Base-by-base conservation (phyloP, 1,139 yeast genomes). In the Kurtzmaniella quercitrusa region DNA sequence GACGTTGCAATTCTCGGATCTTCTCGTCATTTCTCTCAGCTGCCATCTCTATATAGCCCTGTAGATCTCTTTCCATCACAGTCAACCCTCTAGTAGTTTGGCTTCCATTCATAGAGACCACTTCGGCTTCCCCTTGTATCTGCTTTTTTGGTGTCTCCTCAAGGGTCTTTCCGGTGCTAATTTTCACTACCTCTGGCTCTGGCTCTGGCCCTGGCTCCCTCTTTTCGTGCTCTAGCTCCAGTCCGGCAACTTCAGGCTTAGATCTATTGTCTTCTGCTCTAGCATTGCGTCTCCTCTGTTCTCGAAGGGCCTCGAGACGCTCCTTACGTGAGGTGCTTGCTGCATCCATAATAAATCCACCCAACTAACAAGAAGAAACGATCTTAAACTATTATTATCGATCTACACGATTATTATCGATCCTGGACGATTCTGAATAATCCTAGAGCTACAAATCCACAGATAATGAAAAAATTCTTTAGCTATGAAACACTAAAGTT, bases 11-110 rank as follows among this genome's bases (percentile, higher is more conserved):
- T 14, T 16, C 36, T 17, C 16, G 18, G 18, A 14, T 31, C 14
- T 6, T 31, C 36, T 62, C 1, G 73, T 71, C 19, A 54, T 57
- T 7, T 47, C 38, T 29, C 58, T 53, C 31, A 5, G 12, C 14
- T 9, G 75, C 76, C 43, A 53, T 50, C 21, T 54, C 51, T 27
- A 62, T 52, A 37, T 67, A 64, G 9, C 48, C 50, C 3, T 53
- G 51, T 27, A 72, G 45, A 34, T 69, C 70, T 12, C 53, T 50
- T 74, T 41, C 55, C 48, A 21, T 59, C 57, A 39, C 25, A 38
- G 27, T 46, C 46, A 21, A 21, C 41, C 8, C 33, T 39, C 3
- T 37, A 16, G 23, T 40, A 4, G 14, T 27, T 4, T 10, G 12
- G 5, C 10, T 10, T 27, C 14, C 31, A 27, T 27, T 10, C 10